phyloP scores from a whole-genome alignment of 768 basidiomycete genomes.

The Leucocoprinus leucothites region DNA sequence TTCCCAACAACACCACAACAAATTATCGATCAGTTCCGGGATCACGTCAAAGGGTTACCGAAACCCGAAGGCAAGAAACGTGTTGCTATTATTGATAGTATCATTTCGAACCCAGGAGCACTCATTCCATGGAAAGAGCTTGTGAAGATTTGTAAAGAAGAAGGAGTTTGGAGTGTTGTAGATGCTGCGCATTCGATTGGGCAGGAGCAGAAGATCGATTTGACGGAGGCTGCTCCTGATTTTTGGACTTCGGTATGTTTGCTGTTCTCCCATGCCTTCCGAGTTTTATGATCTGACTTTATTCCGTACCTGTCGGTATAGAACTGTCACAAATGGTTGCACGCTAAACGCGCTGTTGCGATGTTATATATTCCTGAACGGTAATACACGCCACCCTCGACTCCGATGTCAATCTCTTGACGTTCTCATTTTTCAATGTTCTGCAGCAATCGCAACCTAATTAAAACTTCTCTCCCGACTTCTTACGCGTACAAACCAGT shows the following conservation, averaged over 20 bases:
- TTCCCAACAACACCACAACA: slow-evolving; percentile 56
- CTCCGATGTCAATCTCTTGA: background rate
- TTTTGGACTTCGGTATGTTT: slow-evolving; percentile 68
- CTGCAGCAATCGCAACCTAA: slow-evolving; percentile 59
- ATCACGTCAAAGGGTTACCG: slow-evolving; percentile 22
- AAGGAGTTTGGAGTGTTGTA: slow-evolving; percentile 59
- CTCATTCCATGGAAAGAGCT: slow-evolving; percentile 71
- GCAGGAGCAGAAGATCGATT: slow-evolving; percentile 59
- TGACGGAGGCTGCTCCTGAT: slow-evolving; percentile 54
- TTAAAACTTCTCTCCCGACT: slow-evolving; percentile 59
- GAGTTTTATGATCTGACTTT: no score
- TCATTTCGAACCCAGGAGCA: slow-evolving; percentile 58
- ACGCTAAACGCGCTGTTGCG: slow-evolving; percentile 62
- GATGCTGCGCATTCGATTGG: slow-evolving; percentile 82
- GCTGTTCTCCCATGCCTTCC: background rate
- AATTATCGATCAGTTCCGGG: slow-evolving; percentile 50
- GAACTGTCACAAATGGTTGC: slow-evolving; percentile 89
- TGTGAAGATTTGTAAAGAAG: slow-evolving; percentile 59
- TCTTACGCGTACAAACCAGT: slow-evolving; percentile 51
- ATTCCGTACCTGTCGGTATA: slow-evolving; percentile 19
- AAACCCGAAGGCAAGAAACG: slow-evolving; percentile 44
- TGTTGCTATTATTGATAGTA: slow-evolving; percentile 62
- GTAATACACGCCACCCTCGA: slow-evolving; percentile 18
- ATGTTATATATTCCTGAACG: slow-evolving; percentile 70
- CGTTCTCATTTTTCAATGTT: background rate